Evolutionary conservation across 257 asterid genomes (phyloP), one percentile per base, ranked within the genome.

Genomic region (Lycium barbarum): DNA sequence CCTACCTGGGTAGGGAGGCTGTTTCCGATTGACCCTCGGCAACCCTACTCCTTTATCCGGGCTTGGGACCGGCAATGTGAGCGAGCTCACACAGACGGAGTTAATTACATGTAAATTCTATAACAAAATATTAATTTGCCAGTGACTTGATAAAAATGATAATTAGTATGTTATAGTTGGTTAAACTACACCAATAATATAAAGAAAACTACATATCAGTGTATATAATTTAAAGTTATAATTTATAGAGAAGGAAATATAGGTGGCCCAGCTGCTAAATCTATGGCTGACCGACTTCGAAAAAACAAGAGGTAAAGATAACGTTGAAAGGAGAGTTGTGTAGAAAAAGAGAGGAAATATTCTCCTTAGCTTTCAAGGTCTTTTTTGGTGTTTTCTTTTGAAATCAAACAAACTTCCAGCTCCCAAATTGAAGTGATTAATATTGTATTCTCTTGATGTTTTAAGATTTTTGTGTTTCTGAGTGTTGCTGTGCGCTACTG

Each of bases 251-350:
- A 76, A 55, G 59, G 26, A 3, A 3, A 3, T 17, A 26, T 51
- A 51, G 47, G 26, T 76, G 65, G 26, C 4, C 43, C 63, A 38
- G 82, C 62, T 5, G 82, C 82, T 76, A 65, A 66, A 17, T 45
- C 59, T 47, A 91, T 91, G 94, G 97, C 97, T 89, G 96, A 92
- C 97, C 87, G 88, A 84, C 90, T 89, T 93, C 89, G 94, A 93
- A 92, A 88, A 40, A 88, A 71, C 78, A 84, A 85, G 86, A 51
- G 82, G 65, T 22, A 51, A 76, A 87, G 93, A 91, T 92, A 90
- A 93, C 86, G 89, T 89, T 84, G 91, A 90, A 89, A 91, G 90
- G 90, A 79, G 86, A 54, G 82, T 76, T 63, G 63, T 79, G 14
- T 35, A 91, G 86, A 88, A 84, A 88, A 62, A 89, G 89, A 83